Evolutionary conservation across 176 grass and related monocot species (phyloP).

Genomic region (Aegilops umbellulata): DNA sequence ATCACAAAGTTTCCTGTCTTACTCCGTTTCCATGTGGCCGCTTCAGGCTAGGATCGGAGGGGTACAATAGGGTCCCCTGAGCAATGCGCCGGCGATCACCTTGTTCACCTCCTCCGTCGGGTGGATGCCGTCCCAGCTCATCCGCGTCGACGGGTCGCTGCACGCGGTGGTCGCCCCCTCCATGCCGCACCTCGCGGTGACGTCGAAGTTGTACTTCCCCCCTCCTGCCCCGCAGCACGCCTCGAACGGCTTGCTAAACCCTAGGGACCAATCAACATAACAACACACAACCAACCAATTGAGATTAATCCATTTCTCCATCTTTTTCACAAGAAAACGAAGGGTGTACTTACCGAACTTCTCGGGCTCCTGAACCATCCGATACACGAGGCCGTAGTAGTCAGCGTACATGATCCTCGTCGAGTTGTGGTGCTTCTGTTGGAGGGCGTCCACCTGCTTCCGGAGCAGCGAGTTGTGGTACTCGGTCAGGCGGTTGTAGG

Average conservation of each 20-base stretch:
- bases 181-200: conserved; percentile 30
- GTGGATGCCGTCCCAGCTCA: conserved; percentile 62
- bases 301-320: background rate
- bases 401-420: conserved; percentile 45
- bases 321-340: background rate
- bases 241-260: conserved; percentile 29
- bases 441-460: background rate
- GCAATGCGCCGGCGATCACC: conserved; percentile 37
- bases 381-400: conserved; percentile 14
- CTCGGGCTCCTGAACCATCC: conserved; percentile 23
- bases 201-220: conserved; percentile 39
- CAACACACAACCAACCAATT: background rate
- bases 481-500: conserved; percentile 31
- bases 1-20: no score
- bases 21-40: no score
- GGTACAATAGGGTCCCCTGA: conserved; percentile 42
- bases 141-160: conserved; percentile 11
- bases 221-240: conserved; percentile 42
- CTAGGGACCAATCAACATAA: background rate
- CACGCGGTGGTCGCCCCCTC: conserved; percentile 32
- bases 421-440: background rate
- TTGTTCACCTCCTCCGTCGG: conserved; percentile 46
- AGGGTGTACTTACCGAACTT: conserved; percentile 26
- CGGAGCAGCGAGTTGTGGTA: conserved; percentile 41
- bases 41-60: conserved; percentile 24